phyloP scores from a whole-genome alignment of 202 grass and related monocot species.

The Schoenoplectus triqueter region DNA sequence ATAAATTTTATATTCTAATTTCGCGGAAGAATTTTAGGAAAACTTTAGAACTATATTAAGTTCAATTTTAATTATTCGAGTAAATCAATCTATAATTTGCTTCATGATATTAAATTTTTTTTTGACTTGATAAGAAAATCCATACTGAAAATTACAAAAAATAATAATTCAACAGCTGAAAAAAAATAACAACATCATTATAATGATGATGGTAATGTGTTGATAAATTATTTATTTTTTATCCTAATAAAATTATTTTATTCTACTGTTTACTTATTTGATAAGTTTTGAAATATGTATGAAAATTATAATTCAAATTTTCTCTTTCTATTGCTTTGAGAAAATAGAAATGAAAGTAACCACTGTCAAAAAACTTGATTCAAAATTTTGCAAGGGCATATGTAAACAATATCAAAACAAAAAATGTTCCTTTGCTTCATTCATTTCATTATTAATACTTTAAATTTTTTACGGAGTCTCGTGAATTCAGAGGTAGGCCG shows the following conservation, averaged over 20 bases:
- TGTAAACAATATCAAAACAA: background rate
- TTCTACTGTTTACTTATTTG: background rate
- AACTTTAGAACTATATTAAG: background rate
- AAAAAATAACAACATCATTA: background rate
- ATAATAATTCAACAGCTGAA: background rate
- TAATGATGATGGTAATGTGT: background rate
- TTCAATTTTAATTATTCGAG: background rate
- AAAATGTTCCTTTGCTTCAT: background rate
- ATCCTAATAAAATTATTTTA: background rate
- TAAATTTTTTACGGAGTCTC: constrained; percentile 20
- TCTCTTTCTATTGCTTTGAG: too few relatives aligned
- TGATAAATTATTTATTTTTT: background rate
- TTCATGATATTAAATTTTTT: background rate
- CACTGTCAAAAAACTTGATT: background rate
- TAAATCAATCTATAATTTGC: background rate
- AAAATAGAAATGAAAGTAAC: background rate
- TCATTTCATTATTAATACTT: background rate
- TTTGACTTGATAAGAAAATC: background rate
- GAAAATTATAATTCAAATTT: background rate
- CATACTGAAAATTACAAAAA: background rate
- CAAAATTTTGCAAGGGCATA: background rate
- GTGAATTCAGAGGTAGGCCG: constrained; percentile 25
- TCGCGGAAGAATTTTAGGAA: background rate
- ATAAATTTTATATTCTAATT: background rate
- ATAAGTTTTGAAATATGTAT: too few relatives aligned